Base-by-base conservation (phyloP, 768 basidiomycete genomes). In the Phanerochaete sordida region DNA sequence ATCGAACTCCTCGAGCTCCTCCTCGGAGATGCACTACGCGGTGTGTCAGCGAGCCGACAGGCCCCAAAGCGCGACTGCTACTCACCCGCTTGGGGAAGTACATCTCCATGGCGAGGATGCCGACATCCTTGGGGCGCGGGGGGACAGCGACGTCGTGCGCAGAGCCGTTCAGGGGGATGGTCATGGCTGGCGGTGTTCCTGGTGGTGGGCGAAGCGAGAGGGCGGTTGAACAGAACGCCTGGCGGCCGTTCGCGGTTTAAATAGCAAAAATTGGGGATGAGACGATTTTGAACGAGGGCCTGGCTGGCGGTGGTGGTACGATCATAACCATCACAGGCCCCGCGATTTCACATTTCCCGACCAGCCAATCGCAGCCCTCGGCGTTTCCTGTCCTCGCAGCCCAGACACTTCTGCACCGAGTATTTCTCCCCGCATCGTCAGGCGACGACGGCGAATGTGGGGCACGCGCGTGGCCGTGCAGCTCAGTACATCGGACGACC, bases 71-170 rank as follows among this genome's bases (percentile, higher is more conserved):
- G 64, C 39, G 19, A 19, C 39, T 15, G 13, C 48, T 16, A 78
- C 89, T 65, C 69, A 94, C 92, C 65, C 93, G 84, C 75, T 85
- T 88, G 56, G 94, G 95, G 78, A 96, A 95, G 81, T 97, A 98
- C 74, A 92, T 84, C 70, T 98, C 95, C 75, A 95, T 85, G 52
- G 82, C 94, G 64, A 95, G 90, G 74, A 98, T 86, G 70, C 95
- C 95, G 66, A 97, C 95, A 75, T 97, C 91, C 79, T 89, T 85
- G 61, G 95, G 93, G 67, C 93, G 90, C 57, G 75, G 58, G 9
- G 62, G 64, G 13, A 62, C 64, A 60, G 66, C 66, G 60, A 70
- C 55, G 56, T 70, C 67, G 63, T 62, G 57, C 61, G 62, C 54
- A 49, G 61, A 44, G 56, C 54, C 56, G 67, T 62, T 67, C 44